Percentiles rank a stretch among this genome's conserved stretches.
Conservation (phyloP, 148 eudicot species). For the Silene uniflora region DNA sequence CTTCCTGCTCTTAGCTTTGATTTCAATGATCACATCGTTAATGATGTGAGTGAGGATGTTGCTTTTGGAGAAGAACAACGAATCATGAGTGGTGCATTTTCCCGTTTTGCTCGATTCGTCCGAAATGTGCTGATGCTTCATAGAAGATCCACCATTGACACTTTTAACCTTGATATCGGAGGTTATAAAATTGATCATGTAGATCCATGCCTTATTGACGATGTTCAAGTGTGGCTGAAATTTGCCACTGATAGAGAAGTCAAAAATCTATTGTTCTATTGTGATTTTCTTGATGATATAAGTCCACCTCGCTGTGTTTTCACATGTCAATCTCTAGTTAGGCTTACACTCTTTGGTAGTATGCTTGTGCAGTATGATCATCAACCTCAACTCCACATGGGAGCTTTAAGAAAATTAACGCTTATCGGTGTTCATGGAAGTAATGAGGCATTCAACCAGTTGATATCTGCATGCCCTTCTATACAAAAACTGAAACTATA, state of each 20-base stretch:
- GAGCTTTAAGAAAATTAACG: neutral
- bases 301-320: neutral
- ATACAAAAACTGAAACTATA: neutral
- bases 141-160: neutral
- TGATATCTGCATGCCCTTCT: conserved; percentile 10
- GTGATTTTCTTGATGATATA: too few species aligned
- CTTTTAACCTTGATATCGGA: neutral
- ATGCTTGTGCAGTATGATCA: neutral
- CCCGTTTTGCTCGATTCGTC: neutral
- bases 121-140: conserved; percentile 7
- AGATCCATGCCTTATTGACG: neutral
- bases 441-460: neutral
- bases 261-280: neutral
- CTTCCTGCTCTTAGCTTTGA: too few species aligned
- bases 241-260: neutral
- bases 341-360: neutral
- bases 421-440: neutral
- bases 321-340: conserved; percentile 7
- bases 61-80: neutral
- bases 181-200: neutral
- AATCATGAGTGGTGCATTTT: neutral
- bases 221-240: conserved; percentile 6
- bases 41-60: too few species aligned
- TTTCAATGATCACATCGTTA: neutral
- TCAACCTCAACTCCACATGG: conserved; percentile 6